Evolutionary conservation across 805 yeast genomes (phyloP).

Genomic region (Lipomyces kockii): DNA sequence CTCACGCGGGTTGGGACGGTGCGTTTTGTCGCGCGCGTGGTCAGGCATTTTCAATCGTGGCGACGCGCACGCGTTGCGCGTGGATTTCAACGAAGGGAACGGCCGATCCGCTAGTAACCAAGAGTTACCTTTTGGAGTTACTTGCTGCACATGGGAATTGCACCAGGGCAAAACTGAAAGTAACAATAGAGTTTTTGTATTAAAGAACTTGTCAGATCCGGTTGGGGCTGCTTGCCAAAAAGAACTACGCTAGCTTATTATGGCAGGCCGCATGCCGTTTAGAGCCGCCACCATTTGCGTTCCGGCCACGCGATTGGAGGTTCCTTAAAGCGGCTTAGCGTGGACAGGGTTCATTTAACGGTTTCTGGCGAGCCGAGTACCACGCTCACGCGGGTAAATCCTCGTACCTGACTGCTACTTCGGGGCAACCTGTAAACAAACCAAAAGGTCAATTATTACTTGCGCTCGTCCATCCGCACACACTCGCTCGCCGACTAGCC

Average conservation of each 20-base stretch:
- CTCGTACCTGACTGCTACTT: not conserved
- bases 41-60: not conserved
- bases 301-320: not conserved
- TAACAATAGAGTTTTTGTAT: too few species aligned
- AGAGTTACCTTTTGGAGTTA: not conserved
- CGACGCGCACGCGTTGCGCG: not conserved
- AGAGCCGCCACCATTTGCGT: not conserved
- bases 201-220: not conserved
- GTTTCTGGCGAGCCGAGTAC: not conserved
- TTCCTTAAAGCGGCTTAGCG: slow-evolving; percentile 2
- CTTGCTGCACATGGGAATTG: not conserved
- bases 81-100: not conserved
- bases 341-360: not conserved
- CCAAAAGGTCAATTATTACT: not conserved
- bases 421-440: not conserved
- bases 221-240: not conserved
- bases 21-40: not conserved
- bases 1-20: not conserved
- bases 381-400: not conserved
- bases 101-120: not conserved
- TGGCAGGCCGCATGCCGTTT: not conserved
- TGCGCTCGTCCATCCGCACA: not conserved
- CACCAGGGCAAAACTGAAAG: too few species aligned
- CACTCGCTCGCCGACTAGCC: not conserved
- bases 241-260: not conserved